These are phyloP conservation scores for Cylindricascospora bacillispora DNA, from an alignment of 1,139 yeast genomes.

Conservation along the genomic window DNA sequence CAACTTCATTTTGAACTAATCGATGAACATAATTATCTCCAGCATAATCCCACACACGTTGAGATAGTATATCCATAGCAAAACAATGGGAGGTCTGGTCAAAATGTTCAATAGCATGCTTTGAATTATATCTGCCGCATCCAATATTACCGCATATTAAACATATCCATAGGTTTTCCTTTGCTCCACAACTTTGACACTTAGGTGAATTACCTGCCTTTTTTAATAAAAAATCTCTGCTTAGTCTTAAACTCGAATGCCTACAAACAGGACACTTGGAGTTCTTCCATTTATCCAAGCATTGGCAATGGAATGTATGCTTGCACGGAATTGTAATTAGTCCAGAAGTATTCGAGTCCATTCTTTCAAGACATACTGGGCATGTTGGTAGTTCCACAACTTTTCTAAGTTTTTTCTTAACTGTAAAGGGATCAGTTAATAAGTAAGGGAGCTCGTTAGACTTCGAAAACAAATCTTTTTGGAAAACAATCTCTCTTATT, in stretches of 20 bases:
- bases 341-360: slow-evolving; percentile 77
- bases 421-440: slow-evolving; percentile 55
- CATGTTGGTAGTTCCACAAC: slow-evolving; percentile 74
- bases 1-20: slow-evolving; percentile 68
- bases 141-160: slow-evolving; percentile 81
- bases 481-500: slow-evolving; percentile 41
- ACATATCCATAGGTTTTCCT: slow-evolving; percentile 78
- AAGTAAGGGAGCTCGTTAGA: slow-evolving; percentile 43
- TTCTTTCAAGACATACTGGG: slow-evolving; percentile 83
- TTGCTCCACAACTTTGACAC: slow-evolving; percentile 38
- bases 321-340: slow-evolving; percentile 81
- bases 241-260: slow-evolving; percentile 38
- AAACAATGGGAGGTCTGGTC: slow-evolving; percentile 73
- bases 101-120: slow-evolving; percentile 79
- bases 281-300: slow-evolving; percentile 81
- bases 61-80: slow-evolving; percentile 78
- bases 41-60: slow-evolving; percentile 92
- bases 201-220: slow-evolving; percentile 27
- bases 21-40: slow-evolving; percentile 88
- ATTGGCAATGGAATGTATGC: slow-evolving; percentile 86
- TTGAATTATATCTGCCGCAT: slow-evolving; percentile 80
- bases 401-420: slow-evolving; percentile 2
- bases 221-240: slow-evolving; percentile 17
- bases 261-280: slow-evolving; percentile 90
- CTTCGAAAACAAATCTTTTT: slow-evolving; percentile 19